Evolutionary conservation across 805 yeast species (phyloP), one percentile per base, ranked within the genome.

Genomic region (Sugiyamaella floridensis): DNA sequence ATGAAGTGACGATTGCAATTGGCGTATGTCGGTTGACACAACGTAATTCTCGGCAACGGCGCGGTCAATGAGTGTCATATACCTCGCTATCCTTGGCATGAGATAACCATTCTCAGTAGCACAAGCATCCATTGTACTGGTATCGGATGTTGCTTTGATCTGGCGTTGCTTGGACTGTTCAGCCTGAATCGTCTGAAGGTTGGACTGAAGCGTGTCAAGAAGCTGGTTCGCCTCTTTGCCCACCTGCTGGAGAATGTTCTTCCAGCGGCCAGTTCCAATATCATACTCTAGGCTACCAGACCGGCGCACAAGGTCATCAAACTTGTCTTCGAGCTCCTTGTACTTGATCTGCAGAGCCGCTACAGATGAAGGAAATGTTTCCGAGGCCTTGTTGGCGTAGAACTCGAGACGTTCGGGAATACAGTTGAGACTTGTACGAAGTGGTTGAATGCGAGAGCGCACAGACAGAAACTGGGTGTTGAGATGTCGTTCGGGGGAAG

Each of bases 351-450:
- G 32, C 12, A 62, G 53, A 10, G 45, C 43, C 4, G 40, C 19
- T 4, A 60, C 48, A n/a, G 62, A 60, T 0, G 58, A 15, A 0
- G 64, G 64, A 42, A 59, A 62, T 12, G 52, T 12, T 3, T 43
- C 46, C 12, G 26, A 45, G 5, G 63, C 62, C 26, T 50, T 50
- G 16, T 42, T 40, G 6, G 47, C 52, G 42, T 59, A 62, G 43
- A 54, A 55, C 22, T 56, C 58, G 16, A 61, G 49, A n/a, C 64
- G 50, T 4, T 50, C 41, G 15, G 64, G 64, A 19, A 62, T 45
- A 40, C 57, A 58, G 18, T 53, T 54, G 29, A 62, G 45, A 28
- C 64, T 60, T 1, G 63, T 58, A 1, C 52, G 47, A 40, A 62
- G 43, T 2, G 65, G 65, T 43, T 49, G 53, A 48, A 62, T 18